Percentiles rank a stretch among this genome's conserved stretches.
phyloP scores from a whole-genome alignment of 352 stramenopile genomes.

The Plasmopara halstedii region DNA sequence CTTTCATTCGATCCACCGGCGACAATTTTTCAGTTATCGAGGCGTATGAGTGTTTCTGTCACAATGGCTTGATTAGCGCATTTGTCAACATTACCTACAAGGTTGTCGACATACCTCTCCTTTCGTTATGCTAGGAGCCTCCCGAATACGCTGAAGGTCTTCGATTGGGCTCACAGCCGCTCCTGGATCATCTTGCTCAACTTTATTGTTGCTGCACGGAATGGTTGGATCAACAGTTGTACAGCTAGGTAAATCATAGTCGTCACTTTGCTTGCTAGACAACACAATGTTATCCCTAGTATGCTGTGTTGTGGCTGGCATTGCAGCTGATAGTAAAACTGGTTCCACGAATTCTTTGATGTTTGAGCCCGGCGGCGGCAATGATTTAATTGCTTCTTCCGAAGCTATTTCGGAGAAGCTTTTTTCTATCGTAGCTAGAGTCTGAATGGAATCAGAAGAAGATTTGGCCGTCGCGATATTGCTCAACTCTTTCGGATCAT shows the following conservation, averaged over 20 bases:
- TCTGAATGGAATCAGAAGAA: not conserved
- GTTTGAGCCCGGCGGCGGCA: constrained; percentile 1
- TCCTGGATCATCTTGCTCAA: not conserved
- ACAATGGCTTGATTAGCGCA: not conserved
- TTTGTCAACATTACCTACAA: not conserved
- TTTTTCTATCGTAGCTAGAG: not conserved
- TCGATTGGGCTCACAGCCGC: not conserved
- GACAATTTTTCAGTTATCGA: constrained; percentile 34
- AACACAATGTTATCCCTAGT: constrained; percentile 16
- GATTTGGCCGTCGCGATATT: not conserved
- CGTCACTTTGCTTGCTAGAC: constrained; percentile 24
- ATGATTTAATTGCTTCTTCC: not conserved
- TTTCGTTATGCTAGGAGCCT: constrained; percentile 1
- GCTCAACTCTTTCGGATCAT: not conserved
- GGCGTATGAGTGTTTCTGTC: constrained; percentile 5
- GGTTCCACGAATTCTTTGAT: constrained; percentile 7
- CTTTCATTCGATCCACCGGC: constrained; percentile 47
- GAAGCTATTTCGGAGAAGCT: not conserved
- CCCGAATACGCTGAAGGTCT: not conserved
- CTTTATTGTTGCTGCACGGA: constrained; percentile 1
- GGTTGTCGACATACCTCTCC: constrained; percentile 10
- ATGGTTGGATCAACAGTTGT: constrained; percentile 3
- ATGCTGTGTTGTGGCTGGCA: not conserved
- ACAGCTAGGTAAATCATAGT: constrained; percentile 14
- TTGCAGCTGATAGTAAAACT: constrained; percentile 5